These are phyloP conservation scores for Populus hybrid DNA, from an alignment of 441 rosid species.

Conservation along the genomic window DNA sequence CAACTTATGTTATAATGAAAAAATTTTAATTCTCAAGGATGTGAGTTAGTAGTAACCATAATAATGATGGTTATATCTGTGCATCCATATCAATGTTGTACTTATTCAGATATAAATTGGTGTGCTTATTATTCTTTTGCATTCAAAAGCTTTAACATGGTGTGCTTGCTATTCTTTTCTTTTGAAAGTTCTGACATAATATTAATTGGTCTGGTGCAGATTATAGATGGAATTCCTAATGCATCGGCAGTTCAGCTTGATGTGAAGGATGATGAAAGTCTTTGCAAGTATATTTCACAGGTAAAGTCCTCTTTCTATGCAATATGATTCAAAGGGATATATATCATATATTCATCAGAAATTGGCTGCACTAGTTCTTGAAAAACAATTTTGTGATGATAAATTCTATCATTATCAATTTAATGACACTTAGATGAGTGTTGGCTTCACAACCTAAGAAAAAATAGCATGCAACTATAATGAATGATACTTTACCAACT, in stretches of 20 bases:
- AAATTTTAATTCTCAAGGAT: neutral
- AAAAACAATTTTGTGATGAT: neutral
- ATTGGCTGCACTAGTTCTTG: neutral
- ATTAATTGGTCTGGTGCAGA: slow-evolving; percentile 37
- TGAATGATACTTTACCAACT: slow-evolving; percentile 3
- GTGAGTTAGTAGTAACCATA: neutral
- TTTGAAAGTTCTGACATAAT: slow-evolving; percentile 6
- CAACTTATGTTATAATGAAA: neutral
- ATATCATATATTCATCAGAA: neutral
- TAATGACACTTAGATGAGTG: neutral
- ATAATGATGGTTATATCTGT: neutral
- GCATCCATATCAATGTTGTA: neutral
- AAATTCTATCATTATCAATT: neutral
- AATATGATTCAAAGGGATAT: neutral
- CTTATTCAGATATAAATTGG: neutral
- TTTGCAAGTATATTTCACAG: slow-evolving; percentile 65
- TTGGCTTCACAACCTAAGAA: slow-evolving; percentile 4
- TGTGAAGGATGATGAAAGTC: slow-evolving; percentile 65
- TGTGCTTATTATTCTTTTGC: neutral
- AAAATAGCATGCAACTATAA: neutral
- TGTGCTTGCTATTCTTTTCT: slow-evolving; percentile 2
- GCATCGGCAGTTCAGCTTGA: slow-evolving; percentile 76
- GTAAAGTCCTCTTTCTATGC: slow-evolving; percentile 31
- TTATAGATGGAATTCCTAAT: slow-evolving; percentile 72
- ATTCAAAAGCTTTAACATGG: neutral